Evolutionary conservation across 148 eudicot genomes (phyloP), one percentile per base, ranked within the genome.

Genomic region (Rhododendron simsii): DNA sequence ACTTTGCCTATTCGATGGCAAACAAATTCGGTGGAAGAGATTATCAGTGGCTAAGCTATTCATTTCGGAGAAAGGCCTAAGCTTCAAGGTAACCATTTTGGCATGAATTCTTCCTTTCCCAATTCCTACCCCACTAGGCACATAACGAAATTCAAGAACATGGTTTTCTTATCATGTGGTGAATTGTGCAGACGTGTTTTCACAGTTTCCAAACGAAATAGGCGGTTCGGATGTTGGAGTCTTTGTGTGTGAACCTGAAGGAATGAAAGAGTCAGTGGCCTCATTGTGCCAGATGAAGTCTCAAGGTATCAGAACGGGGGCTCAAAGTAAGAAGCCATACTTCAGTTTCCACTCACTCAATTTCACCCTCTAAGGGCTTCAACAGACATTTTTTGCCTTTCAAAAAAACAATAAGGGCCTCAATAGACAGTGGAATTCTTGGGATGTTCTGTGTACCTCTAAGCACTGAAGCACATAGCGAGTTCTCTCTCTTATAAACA

Each of bases 201-300:
- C 87, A 47, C 83, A 82, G 51, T 85, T 86, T 48, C 85, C 86
- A 51, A 87, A 75, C 6, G 91, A 93, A 82, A 81, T 86, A 39
- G 88, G 86, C 6, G 94, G 87, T 57, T 91, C 91, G 0, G 86
- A 86, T 78, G 88, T 92, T 9, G 99, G 96, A 37, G 96, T 96
- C 2, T 91, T 94, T n/a, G 96, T 96, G 73, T 94, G 96, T 88
- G 99, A 98, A 83, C 95, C 98, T 3, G 96, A 96, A 87, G 51
- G 91, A 53, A 89, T 96, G 98, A 92, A 95, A 88, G 93, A 92
- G 80, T 90, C 95, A 5, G 95, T 94, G 69, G 99, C 98, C 83
- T 88, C 86, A 83, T 83, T 90, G 51, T 94, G 94, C 92, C 89
- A 82, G 63, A 84, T 90, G 77, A 90, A 79, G 74, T 84, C 89